Conservation (phyloP, 805 yeast genomes). For the Cyberlindnera euphorbiae region DNA sequence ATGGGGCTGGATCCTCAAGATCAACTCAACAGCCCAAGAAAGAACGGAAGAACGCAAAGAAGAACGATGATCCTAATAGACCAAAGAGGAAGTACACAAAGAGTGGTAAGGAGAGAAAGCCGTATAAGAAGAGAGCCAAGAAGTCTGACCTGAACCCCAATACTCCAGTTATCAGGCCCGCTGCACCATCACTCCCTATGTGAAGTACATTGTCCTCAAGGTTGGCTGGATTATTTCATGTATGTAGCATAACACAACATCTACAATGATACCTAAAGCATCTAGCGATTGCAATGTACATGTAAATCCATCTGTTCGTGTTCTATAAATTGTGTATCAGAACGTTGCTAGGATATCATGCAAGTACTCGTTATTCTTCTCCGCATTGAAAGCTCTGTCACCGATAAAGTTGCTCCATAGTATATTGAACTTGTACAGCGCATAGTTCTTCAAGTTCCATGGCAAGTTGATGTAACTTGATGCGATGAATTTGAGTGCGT, state of each 20-base stretch:
- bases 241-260: too few relatives aligned
- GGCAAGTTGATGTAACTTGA: slow-evolving; percentile 71
- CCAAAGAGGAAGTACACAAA: slow-evolving; percentile 28
- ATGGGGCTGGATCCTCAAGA: too few relatives aligned
- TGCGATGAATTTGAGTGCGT: slow-evolving; percentile 61
- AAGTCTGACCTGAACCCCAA: slow-evolving; percentile 17
- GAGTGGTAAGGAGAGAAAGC: slow-evolving; percentile 30
- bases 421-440: slow-evolving; percentile 43
- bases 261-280: too few relatives aligned
- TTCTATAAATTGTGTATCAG: slow-evolving; percentile 1
- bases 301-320: too few relatives aligned
- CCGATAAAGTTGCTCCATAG: slow-evolving; percentile 80
- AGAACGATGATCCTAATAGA: slow-evolving; percentile 20
- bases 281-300: too few relatives aligned
- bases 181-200: slow-evolving; percentile 12
- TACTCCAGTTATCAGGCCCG: slow-evolving; percentile 13
- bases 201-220: too few relatives aligned
- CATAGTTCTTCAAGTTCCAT: slow-evolving; percentile 45
- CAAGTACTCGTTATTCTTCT: slow-evolving; percentile 19
- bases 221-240: too few relatives aligned
- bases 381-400: slow-evolving; percentile 27
- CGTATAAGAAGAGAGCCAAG: slow-evolving; percentile 29
- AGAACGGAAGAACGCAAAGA: slow-evolving; percentile 11
- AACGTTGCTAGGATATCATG: slow-evolving; percentile 14
- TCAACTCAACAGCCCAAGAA: slow-evolving; percentile 11